These are phyloP conservation scores for Filosporella fistucella DNA, from an alignment of 495 filamentous ascomycete species.

Conservation along the genomic window DNA sequence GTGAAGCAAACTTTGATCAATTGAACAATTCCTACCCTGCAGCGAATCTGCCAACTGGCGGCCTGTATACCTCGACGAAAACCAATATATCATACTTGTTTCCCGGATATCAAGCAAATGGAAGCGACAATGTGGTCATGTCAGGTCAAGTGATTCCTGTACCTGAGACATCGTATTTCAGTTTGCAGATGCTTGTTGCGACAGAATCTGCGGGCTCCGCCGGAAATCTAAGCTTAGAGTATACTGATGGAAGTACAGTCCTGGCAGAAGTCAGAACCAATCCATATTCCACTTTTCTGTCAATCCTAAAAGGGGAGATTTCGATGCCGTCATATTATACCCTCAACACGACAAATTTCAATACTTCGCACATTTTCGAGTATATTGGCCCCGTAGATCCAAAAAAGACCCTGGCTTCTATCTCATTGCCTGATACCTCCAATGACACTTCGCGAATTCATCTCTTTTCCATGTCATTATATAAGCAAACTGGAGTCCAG, in stretches of 20 bases:
- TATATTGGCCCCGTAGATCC: conserved; percentile 41
- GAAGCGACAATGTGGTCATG: conserved; percentile 39
- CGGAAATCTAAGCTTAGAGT: conserved; percentile 41
- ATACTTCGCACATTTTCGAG: conserved; percentile 49
- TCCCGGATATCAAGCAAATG: conserved; percentile 37
- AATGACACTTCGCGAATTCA: conserved; percentile 32
- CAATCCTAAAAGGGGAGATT: conserved; percentile 44
- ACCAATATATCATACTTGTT: conserved; percentile 42
- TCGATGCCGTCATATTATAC: conserved; percentile 45
- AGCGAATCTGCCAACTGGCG: conserved; percentile 29
- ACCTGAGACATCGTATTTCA: conserved; percentile 33
- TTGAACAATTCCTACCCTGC: conserved; percentile 40
- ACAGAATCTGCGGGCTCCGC: conserved; percentile 38
- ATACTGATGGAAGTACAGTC: conserved; percentile 37
- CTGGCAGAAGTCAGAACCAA: conserved; percentile 38
- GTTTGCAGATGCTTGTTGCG: conserved; percentile 42
- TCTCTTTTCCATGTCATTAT: conserved; percentile 39
- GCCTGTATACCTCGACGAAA: conserved; percentile 31
- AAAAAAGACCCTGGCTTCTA: conserved; percentile 35
- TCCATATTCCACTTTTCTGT: conserved; percentile 43
- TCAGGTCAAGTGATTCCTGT: conserved; percentile 37
- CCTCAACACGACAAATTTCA: conserved; percentile 38
- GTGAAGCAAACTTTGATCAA: conserved; percentile 38
- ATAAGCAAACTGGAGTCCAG: conserved; percentile 20
- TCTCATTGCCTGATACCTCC: conserved; percentile 36